These are phyloP conservation scores for Mytilinidion resinicola DNA, from an alignment of 495 filamentous ascomycete species.

Conservation along the genomic window DNA sequence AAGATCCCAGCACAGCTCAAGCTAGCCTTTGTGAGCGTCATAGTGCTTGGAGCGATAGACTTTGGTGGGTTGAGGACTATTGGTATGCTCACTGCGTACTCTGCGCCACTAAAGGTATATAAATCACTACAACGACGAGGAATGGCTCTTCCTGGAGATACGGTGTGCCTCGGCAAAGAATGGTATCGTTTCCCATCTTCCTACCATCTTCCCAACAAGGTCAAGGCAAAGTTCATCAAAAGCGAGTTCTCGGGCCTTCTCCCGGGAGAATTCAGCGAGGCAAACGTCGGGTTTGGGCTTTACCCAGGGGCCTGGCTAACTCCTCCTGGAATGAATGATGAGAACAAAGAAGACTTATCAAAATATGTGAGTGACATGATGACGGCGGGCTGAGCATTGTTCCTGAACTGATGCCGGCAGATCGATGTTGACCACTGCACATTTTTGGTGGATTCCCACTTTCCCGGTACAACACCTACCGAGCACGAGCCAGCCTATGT, in stretches of 20 bases:
- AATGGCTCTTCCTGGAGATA: constrained; percentile 51
- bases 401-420: constrained; percentile 32
- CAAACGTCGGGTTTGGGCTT: constrained; percentile 51
- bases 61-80: constrained; percentile 63
- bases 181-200: constrained; percentile 98
- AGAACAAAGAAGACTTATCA: constrained; percentile 74
- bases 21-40: constrained; percentile 50
- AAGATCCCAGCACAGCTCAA: constrained; percentile 67
- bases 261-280: constrained; percentile 83
- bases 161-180: constrained; percentile 88
- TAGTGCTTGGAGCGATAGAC: constrained; percentile 52
- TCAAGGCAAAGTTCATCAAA: constrained; percentile 79
- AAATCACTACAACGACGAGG: constrained; percentile 45
- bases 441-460: constrained; percentile 84
- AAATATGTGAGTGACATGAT: constrained; percentile 65
- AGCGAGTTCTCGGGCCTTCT: constrained; percentile 85
- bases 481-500: constrained; percentile 70
- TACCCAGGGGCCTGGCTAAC: constrained; percentile 74
- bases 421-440: constrained; percentile 64
- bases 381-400: too few relatives aligned
- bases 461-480: constrained; percentile 49
- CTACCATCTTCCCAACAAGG: constrained; percentile 74
- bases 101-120: constrained; percentile 76
- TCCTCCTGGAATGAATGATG: constrained; percentile 84
- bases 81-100: constrained; percentile 81